Evolutionary conservation across 805 yeast genomes (phyloP), one percentile per base, ranked within the genome.

Genomic region (Ogataea neopini): DNA sequence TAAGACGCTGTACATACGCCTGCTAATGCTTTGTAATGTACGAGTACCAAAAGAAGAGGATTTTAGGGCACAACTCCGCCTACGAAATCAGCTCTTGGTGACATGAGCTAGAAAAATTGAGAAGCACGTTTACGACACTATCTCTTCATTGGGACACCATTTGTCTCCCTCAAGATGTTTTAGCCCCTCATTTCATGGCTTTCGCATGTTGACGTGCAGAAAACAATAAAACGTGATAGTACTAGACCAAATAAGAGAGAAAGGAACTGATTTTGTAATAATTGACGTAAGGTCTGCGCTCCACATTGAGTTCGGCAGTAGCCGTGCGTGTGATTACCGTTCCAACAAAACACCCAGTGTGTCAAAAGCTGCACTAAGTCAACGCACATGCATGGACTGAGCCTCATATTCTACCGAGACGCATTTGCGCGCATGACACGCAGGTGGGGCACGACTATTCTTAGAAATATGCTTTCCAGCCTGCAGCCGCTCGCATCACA

Each of bases 281-380:
- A n/a, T 13, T 28, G 4, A 13, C 30, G 30, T 28, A 28, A 28
- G 30, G 14, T 13, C 6, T 11, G 30, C 30, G 14, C 14, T 28
- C 30, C 30, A 10, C 30, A 28, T 13, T 8, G 10, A 28, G 30
- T 13, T 28, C 30, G 30, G 34, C 7, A 14, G 15, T 20, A 17
- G 11, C 29, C 7, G 25, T 25, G 23, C 42, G 42, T 39, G 42
- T 26, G 42, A 15, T 15, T 15, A 39, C 42, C 42, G 42, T 39
- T 39, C 42, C 42, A 39, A n/a, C 33, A 29, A 39, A 17, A 4
- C 3, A n/a, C 18, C n/a, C 15, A 15, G 33, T 15, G 23, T 26
- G 42, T 28, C 32, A 26, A 26, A 17, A 17, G 33, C 22, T 18
- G 19, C 15, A 14, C 17, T 30, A 30, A 30, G 17, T n/a, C 17